phyloP scores from a whole-genome alignment of 805 yeast genomes.

The Lipomyces oligophaga region DNA sequence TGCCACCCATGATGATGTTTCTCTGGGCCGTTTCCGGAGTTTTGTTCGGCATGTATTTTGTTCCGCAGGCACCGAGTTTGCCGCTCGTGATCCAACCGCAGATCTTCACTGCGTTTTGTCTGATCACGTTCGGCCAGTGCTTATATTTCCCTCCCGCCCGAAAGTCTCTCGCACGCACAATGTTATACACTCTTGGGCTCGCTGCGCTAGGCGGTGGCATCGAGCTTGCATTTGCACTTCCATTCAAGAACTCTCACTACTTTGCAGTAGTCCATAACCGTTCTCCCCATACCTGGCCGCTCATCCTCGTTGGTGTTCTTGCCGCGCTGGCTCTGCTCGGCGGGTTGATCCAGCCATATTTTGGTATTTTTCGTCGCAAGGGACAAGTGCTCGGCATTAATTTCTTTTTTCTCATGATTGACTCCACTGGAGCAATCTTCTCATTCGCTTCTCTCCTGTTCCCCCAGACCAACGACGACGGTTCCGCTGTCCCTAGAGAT shows the following conservation, averaged over 20 bases:
- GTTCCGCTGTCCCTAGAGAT: conserved; percentile 45
- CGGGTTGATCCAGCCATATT: conserved; percentile 86
- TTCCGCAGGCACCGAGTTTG: conserved; percentile 63
- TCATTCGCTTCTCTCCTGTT: conserved; percentile 63
- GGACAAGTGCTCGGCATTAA: conserved; percentile 90
- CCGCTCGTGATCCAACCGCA: conserved; percentile 87
- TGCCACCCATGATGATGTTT: conserved; percentile 84
- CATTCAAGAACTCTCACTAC: conserved; percentile 41
- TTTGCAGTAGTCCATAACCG: conserved; percentile 34
- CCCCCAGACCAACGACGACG: conserved; percentile 32
- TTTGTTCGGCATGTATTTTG: conserved; percentile 82
- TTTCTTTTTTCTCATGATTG: conserved; percentile 70
- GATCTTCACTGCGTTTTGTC: conserved; percentile 66
- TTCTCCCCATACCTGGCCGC: conserved; percentile 65
- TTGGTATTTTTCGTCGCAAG: conserved; percentile 69
- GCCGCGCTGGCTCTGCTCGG: conserved; percentile 71
- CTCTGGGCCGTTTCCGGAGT: conserved; percentile 77
- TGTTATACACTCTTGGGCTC: conserved; percentile 40
- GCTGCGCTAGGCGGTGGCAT: conserved; percentile 50
- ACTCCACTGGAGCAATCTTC: conserved; percentile 76
- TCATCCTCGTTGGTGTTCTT: conserved; percentile 69
- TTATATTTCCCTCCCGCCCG: conserved; percentile 49
- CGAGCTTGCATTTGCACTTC: conserved; percentile 68
- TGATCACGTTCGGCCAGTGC: conserved; percentile 63
- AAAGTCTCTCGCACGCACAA: conserved; percentile 38